Conservation (phyloP, 805 yeast species). For the Candida sithepensis region DNA sequence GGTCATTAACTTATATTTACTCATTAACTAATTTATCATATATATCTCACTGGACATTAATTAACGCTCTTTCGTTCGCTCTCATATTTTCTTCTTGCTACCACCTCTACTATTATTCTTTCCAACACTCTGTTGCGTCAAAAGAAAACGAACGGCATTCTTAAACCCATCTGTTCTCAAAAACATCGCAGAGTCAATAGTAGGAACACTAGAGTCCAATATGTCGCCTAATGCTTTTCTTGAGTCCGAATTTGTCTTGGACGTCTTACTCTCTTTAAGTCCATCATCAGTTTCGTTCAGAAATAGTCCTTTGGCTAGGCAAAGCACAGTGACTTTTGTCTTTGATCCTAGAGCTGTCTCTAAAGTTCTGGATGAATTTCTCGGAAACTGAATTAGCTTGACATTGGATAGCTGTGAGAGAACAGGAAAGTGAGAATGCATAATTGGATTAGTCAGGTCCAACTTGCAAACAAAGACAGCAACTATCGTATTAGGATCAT, state of each 20-base stretch:
- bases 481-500: conserved; percentile 12
- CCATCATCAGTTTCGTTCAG: conserved; percentile 2
- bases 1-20: neutral
- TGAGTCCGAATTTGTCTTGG: neutral
- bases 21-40: too few relatives aligned
- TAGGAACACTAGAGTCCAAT: conserved; percentile 18
- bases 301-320: conserved; percentile 14
- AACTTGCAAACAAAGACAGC: conserved; percentile 55
- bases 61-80: neutral
- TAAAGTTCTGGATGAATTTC: conserved; percentile 29
- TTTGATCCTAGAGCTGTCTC: conserved; percentile 13
- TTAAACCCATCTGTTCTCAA: conserved; percentile 15
- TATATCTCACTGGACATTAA: neutral
- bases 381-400: conserved; percentile 60
- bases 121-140: conserved; percentile 44
- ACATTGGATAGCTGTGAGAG: conserved; percentile 49
- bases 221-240: conserved; percentile 10
- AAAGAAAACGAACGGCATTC: conserved; percentile 37
- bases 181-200: conserved; percentile 25
- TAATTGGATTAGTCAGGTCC: conserved; percentile 38
- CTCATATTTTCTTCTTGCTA: neutral
- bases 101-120: neutral
- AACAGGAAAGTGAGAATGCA: conserved; percentile 57
- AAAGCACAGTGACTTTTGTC: conserved; percentile 17
- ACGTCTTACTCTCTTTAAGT: too few relatives aligned